Base-by-base conservation (phyloP, 1,284 basidiomycete genomes). In the Cronartium quercuum region DNA sequence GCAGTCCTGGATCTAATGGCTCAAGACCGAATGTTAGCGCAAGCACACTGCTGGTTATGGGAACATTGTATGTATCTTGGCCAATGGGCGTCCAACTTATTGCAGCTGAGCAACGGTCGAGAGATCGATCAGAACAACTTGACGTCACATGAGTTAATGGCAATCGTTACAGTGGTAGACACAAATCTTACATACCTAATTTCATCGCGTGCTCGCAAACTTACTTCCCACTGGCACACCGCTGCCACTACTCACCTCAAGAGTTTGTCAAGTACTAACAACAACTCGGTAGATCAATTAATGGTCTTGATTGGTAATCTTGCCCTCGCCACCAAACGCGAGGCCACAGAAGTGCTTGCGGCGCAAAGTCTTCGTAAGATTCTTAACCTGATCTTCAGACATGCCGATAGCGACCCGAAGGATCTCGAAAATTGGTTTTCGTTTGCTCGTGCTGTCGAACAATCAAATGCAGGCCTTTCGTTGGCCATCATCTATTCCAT, bases 381-480 rank as follows among this genome's bases (percentile, higher is more conserved):
- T 7, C 79, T 94, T 62, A 85, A 85, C 37, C 84, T 88, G 79
- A 81, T 88, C 35, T 82, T 93, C 70, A 79, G 82, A 51, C 81
- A 83, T 65, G 84, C 85, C 55, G 88, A 87, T 75, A 84, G 88
- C 0, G 86, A 86, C 2, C 85, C 84, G 51, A 83, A 82, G 0
- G 91, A 94, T 77, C 88, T 87, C 0, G 91, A 92, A 75, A 81
- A 85, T 44, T 94, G 94, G 91, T 82, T 94, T 63, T 80, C 83
- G 1, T 84, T 90, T 42, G 89, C 87, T 5, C 85, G 88, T 79
- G 86, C 83, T 75, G 76, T 89, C 4, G 87, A 90, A 93, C 91
- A 88, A 18, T 88, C 89, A 0, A 84, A 88, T 77, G 86, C 88
- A 0, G 84, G 88, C 0, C 84, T 90, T 70, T 86, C 88, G 0